Conservation (phyloP, 805 yeast genomes). For the Candida maris region DNA sequence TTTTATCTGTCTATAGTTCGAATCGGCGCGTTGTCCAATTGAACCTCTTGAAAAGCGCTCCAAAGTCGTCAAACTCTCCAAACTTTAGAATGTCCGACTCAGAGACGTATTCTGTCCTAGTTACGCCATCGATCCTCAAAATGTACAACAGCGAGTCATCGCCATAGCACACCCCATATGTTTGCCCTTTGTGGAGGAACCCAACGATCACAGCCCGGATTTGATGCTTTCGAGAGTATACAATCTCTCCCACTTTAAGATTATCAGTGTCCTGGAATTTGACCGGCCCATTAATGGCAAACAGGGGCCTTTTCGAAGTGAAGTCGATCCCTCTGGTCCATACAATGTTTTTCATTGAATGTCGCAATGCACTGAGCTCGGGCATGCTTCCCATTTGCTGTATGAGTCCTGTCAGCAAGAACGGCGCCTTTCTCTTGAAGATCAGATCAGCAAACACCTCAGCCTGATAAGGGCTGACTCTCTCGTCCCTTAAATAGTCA, state of each 20-base stretch:
- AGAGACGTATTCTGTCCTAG: not conserved
- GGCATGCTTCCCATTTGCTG: slow-evolving; percentile 1
- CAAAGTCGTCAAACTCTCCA: slow-evolving; percentile 15
- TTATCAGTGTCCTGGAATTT: not conserved
- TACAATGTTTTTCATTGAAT: not conserved
- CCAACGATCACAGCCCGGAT: slow-evolving; percentile 3
- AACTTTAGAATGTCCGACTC: slow-evolving; percentile 7
- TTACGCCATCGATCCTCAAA: not conserved
- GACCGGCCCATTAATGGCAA: not conserved
- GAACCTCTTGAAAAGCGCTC: slow-evolving; percentile 11
- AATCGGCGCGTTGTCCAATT: slow-evolving; percentile 9
- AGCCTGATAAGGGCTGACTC: slow-evolving; percentile 1
- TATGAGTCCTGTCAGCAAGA: slow-evolving; percentile 3
- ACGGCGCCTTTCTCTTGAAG: slow-evolving; percentile 3
- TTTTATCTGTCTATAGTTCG: too few relatives aligned
- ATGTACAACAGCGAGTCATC: slow-evolving; percentile 3
- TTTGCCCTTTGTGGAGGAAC: not conserved
- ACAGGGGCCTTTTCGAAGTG: not conserved
- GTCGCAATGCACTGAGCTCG: slow-evolving; percentile 1
- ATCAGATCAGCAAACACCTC: slow-evolving; percentile 1
- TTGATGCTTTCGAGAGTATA: not conserved
- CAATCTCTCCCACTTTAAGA: slow-evolving; percentile 1
- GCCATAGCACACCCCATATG: slow-evolving; percentile 4
- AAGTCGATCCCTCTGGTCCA: slow-evolving; percentile 2
- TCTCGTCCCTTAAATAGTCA: not conserved